phyloP scores from a whole-genome alignment of 306 rosid genomes.

The Luffa aegyptiaca region DNA sequence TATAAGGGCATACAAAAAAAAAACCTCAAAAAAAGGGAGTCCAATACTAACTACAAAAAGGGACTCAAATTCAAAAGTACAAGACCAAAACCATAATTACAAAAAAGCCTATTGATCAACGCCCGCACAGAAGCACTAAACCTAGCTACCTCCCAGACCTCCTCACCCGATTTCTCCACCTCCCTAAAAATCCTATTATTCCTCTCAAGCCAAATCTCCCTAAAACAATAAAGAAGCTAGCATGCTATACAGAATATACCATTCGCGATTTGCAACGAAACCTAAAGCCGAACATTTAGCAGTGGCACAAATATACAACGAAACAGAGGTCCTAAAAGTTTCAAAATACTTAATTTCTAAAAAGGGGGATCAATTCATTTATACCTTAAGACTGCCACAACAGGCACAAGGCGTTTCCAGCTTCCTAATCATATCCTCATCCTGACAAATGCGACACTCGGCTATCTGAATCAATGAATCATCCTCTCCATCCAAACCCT shows the following conservation, averaged over 20 bases:
- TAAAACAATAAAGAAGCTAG: too few species aligned
- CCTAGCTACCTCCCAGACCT: too few species aligned
- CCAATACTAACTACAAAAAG: too few species aligned
- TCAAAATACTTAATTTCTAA: not conserved
- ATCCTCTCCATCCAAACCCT: slow-evolving; percentile 35
- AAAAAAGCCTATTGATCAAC: too few species aligned
- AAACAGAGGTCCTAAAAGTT: not conserved
- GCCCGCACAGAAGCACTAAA: too few species aligned
- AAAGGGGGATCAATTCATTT: not conserved
- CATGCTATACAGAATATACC: not conserved
- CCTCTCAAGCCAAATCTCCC: too few species aligned
- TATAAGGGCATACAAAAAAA: too few species aligned
- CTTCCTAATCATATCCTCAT: slow-evolving; percentile 58
- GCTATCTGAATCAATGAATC: slow-evolving; percentile 63
- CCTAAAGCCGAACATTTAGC: not conserved
- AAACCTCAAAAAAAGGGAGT: too few species aligned
- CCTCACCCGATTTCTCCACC: too few species aligned
- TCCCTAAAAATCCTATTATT: too few species aligned
- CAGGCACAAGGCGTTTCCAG: slow-evolving; percentile 89
- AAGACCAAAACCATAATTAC: too few species aligned
- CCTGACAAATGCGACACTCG: slow-evolving; percentile 98
- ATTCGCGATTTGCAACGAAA: not conserved
- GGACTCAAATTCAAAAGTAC: too few species aligned
- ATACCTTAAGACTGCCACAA: slow-evolving; percentile 92
- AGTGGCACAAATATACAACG: not conserved